Percentiles rank a stretch among this genome's conserved stretches.
These are phyloP conservation scores for Eucalyptus urophylla DNA, from an alignment of 345 rosid species.

Conservation along the genomic window DNA sequence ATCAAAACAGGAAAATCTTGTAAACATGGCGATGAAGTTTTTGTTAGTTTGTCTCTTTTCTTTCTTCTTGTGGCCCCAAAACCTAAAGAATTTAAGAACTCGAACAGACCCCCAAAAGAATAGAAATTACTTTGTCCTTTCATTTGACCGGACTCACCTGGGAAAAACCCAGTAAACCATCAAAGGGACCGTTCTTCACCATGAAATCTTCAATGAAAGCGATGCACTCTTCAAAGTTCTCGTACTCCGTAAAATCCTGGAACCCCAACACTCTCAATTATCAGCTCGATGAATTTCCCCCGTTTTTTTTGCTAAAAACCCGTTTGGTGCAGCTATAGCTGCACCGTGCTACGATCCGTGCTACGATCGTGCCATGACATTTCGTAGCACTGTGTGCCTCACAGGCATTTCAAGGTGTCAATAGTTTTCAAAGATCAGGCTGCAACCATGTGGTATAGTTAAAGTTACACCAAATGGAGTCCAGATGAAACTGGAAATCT, in stretches of 20 bases:
- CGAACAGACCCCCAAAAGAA: neutral
- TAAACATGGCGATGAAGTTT: neutral
- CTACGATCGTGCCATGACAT: neutral
- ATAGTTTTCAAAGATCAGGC: neutral
- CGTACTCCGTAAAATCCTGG: constrained; percentile 21
- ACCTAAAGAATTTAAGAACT: neutral
- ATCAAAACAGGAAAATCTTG: neutral
- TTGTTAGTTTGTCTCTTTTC: neutral
- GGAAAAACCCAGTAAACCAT: constrained; percentile 41
- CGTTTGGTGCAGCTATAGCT: neutral
- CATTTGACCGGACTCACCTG: constrained; percentile 13
- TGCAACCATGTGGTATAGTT: neutral
- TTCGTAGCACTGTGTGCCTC: neutral
- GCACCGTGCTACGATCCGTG: neutral
- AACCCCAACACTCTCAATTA: neutral
- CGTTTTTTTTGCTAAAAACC: neutral
- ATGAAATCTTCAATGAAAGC: constrained; percentile 28
- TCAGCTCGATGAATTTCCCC: neutral
- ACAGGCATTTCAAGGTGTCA: neutral
- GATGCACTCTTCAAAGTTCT: constrained; percentile 33
- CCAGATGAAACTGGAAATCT: neutral
- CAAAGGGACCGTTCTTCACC: constrained; percentile 31
- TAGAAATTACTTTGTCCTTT: neutral
- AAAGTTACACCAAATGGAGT: neutral
- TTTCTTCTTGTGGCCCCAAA: neutral